These are phyloP conservation scores for Boletus sp. DNA, from an alignment of 768 basidiomycete genomes.

Conservation along the genomic window DNA sequence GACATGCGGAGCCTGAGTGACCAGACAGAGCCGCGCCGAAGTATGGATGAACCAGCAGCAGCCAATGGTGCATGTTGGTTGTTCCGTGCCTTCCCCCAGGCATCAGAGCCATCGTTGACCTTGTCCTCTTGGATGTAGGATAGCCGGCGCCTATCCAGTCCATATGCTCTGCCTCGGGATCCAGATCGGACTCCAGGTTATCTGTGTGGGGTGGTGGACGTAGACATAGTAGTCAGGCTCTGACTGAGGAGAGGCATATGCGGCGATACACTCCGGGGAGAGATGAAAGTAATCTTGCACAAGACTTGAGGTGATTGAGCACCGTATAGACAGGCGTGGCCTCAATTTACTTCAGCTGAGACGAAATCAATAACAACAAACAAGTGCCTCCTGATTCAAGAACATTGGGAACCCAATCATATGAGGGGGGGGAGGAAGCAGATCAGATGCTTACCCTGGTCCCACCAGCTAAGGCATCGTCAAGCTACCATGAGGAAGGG, in stretches of 20 bases:
- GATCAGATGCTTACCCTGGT: slow-evolving; percentile 60
- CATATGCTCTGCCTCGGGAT: slow-evolving; percentile 56
- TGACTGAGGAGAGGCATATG: slow-evolving; percentile 33
- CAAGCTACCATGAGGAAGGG: slow-evolving; percentile 1
- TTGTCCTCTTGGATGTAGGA: too few species aligned
- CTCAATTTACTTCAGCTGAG: slow-evolving; percentile 33
- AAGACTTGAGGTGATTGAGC: slow-evolving; percentile 35
- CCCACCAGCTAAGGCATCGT: slow-evolving; percentile 60
- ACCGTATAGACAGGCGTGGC: slow-evolving; percentile 36
- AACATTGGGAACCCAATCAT: slow-evolving; percentile 51
- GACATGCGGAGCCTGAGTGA: too few species aligned
- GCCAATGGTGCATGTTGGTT: not conserved
- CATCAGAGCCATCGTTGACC: slow-evolving; percentile 70
- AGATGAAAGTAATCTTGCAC: slow-evolving; percentile 24
- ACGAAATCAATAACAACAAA: slow-evolving; percentile 2
- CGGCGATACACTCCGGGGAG: slow-evolving; percentile 29
- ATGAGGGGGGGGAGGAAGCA: slow-evolving; percentile 57
- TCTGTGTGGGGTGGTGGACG: slow-evolving; percentile 28
- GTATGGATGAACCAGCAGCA: slow-evolving; percentile 19
- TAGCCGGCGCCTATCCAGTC: slow-evolving; percentile 89
- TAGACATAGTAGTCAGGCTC: slow-evolving; percentile 48
- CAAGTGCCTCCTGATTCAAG: slow-evolving; percentile 34
- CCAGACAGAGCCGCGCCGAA: slow-evolving; percentile 26
- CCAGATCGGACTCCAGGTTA: slow-evolving; percentile 35
- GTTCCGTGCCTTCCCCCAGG: slow-evolving; percentile 67